A percentile compares a stretch with the other conserved stretches of the same genome.
Evolutionary conservation across 2,329 filamentous ascomycete species (phyloP).

Genomic region (Bipolaris gigantea): DNA sequence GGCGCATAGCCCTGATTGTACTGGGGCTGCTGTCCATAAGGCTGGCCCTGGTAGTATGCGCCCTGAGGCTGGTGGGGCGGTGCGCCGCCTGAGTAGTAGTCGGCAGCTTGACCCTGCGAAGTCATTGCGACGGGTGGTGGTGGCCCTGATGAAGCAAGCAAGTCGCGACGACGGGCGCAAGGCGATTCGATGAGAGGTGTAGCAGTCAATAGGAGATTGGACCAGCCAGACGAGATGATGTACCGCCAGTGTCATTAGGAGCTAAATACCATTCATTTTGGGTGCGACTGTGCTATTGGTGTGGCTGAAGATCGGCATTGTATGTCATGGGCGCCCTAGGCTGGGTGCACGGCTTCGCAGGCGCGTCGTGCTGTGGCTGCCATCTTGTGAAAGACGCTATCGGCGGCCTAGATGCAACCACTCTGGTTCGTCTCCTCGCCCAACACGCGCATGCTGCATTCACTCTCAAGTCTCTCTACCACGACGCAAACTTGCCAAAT

Average conservation of each 20-base stretch:
- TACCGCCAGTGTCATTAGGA: slow-evolving; percentile 17
- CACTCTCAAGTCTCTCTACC: not conserved
- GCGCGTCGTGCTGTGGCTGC: slow-evolving; percentile 20
- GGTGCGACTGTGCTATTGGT: slow-evolving; percentile 10
- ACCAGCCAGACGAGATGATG: slow-evolving; percentile 14
- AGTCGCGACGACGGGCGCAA: slow-evolving; percentile 1
- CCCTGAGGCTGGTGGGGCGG: slow-evolving; percentile 25
- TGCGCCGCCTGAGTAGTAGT: slow-evolving; percentile 43
- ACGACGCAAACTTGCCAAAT: not conserved
- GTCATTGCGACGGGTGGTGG: slow-evolving; percentile 28
- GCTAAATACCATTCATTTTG: not conserved
- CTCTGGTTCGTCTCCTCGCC: not conserved
- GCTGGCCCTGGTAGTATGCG: slow-evolving; percentile 31
- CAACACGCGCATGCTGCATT: not conserved
- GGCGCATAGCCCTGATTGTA: slow-evolving; percentile 38
- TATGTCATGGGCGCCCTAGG: slow-evolving; percentile 1
- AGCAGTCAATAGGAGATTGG: slow-evolving; percentile 4
- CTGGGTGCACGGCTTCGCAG: not conserved
- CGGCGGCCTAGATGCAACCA: slow-evolving; percentile 12
- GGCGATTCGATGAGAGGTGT: not conserved
- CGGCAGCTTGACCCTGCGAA: slow-evolving; percentile 41
- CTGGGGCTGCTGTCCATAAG: slow-evolving; percentile 31
- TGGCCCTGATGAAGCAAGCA: not conserved
- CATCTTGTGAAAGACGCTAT: slow-evolving; percentile 1
- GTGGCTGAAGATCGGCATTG: slow-evolving; percentile 20